These are phyloP conservation scores for Sphaerostilbella broomeana DNA, from an alignment of 2,329 filamentous ascomycete species.

Conservation along the genomic window DNA sequence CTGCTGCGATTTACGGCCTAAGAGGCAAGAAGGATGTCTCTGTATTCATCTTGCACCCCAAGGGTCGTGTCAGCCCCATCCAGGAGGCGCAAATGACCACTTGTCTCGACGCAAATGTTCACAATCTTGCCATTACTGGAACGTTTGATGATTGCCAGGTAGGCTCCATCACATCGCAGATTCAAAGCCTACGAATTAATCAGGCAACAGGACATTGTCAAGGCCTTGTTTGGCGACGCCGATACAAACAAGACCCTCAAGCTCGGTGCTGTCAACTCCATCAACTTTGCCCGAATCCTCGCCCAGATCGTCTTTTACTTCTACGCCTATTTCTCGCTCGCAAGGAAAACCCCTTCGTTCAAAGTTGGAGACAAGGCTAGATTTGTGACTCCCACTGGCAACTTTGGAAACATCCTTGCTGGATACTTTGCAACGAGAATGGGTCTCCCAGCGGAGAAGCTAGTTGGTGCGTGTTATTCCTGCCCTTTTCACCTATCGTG, in stretches of 20 bases:
- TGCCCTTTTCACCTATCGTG: accelerated
- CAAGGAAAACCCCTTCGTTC: slow-evolving; percentile 51
- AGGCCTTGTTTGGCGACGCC: slow-evolving; percentile 82
- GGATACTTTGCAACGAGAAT: slow-evolving; percentile 89
- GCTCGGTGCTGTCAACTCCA: slow-evolving; percentile 90
- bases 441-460: slow-evolving; percentile 81
- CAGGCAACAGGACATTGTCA: slow-evolving; percentile 64
- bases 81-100: slow-evolving; percentile 98
- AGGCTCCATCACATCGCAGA: neutral
- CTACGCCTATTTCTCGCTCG: slow-evolving; percentile 82
- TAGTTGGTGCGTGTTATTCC: slow-evolving; percentile 61
- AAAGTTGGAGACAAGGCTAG: slow-evolving; percentile 63
- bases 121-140: slow-evolving; percentile 83
- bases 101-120: slow-evolving; percentile 81
- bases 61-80: slow-evolving; percentile 83
- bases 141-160: slow-evolving; percentile 93
- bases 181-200: neutral
- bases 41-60: slow-evolving; percentile 89
- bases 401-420: slow-evolving; percentile 92
- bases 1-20: slow-evolving; percentile 91
- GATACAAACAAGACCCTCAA: slow-evolving; percentile 76
- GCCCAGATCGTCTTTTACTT: slow-evolving; percentile 98
- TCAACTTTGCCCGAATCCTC: slow-evolving; percentile 92
- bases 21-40: slow-evolving; percentile 95
- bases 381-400: slow-evolving; percentile 88